Percentiles rank a stretch among this genome's conserved stretches.
Conservation (phyloP, 2,329 filamentous ascomycete species). For the Botryotinia convoluta region DNA sequence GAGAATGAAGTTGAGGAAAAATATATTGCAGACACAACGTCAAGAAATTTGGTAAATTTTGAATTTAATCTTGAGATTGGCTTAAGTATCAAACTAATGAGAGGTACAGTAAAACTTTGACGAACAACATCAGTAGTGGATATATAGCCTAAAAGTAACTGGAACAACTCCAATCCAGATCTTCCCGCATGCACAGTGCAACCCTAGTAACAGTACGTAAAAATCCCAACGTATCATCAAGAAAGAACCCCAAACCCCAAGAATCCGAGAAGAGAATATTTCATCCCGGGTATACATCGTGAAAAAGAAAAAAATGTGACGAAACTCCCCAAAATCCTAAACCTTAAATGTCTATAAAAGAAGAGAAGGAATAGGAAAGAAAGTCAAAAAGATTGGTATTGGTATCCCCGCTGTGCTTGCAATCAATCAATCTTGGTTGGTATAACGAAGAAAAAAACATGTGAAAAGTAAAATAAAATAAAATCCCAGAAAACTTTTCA, state of each 20-base stretch:
- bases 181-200: neutral
- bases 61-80: neutral
- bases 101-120: neutral
- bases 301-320: neutral
- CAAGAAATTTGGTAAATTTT: neutral
- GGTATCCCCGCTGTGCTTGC: conserved; percentile 18
- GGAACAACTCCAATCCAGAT: conserved; percentile 3
- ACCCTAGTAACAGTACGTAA: neutral
- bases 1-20: neutral
- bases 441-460: neutral
- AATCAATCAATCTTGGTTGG: conserved; percentile 13
- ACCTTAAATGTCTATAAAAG: neutral
- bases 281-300: neutral
- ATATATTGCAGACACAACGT: neutral
- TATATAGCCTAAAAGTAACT: conserved; percentile 5
- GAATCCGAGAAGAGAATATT: neutral
- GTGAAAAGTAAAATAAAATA: neutral
- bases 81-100: neutral
- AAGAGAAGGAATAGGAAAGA: neutral
- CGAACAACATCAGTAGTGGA: neutral
- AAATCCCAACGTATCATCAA: neutral
- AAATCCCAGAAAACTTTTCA: neutral
- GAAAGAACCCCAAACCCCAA: neutral
- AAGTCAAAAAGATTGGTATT: conserved; percentile 15
- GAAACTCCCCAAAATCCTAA: neutral